These are phyloP conservation scores for Cladophialophora bantiana DNA, from an alignment of 2,329 filamentous ascomycete genomes.

Conservation along the genomic window DNA sequence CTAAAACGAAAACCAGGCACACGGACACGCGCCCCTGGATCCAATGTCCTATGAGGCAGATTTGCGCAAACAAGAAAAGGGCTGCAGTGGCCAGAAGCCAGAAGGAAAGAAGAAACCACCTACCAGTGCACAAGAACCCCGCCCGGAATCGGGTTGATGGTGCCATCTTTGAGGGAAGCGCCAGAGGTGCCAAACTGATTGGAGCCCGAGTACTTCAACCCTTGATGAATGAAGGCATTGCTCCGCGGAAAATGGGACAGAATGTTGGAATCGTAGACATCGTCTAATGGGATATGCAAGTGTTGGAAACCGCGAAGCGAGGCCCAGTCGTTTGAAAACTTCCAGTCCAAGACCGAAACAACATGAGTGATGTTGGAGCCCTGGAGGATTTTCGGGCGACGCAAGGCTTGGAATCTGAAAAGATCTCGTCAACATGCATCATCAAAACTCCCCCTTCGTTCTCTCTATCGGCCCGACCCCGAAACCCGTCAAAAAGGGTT, in stretches of 20 bases:
- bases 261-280: slow-evolving; percentile 87
- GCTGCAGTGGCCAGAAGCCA: slow-evolving; percentile 15
- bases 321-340: slow-evolving; percentile 56
- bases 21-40: neutral
- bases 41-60: neutral
- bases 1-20: slow-evolving; percentile 6
- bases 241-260: slow-evolving; percentile 79
- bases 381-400: slow-evolving; percentile 72
- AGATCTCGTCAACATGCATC: slow-evolving; percentile 29
- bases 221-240: slow-evolving; percentile 83
- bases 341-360: slow-evolving; percentile 77
- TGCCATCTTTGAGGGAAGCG: slow-evolving; percentile 1
- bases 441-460: neutral
- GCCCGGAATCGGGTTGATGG: slow-evolving; percentile 43
- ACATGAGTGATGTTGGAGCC: slow-evolving; percentile 85
- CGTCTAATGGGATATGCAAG: slow-evolving; percentile 83
- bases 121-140: slow-evolving; percentile 74
- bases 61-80: neutral
- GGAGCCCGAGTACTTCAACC: slow-evolving; percentile 57
- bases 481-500: neutral
- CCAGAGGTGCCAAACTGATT: slow-evolving; percentile 5
- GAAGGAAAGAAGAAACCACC: slow-evolving; percentile 48
- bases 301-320: slow-evolving; percentile 72
- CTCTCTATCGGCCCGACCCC: neutral
- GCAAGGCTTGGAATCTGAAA: slow-evolving; percentile 77